A percentile compares a stretch with the other conserved stretches of the same genome.
These are phyloP conservation scores for Escallonia herrerae DNA, from an alignment of 129 eudicot genomes.

Conservation along the genomic window DNA sequence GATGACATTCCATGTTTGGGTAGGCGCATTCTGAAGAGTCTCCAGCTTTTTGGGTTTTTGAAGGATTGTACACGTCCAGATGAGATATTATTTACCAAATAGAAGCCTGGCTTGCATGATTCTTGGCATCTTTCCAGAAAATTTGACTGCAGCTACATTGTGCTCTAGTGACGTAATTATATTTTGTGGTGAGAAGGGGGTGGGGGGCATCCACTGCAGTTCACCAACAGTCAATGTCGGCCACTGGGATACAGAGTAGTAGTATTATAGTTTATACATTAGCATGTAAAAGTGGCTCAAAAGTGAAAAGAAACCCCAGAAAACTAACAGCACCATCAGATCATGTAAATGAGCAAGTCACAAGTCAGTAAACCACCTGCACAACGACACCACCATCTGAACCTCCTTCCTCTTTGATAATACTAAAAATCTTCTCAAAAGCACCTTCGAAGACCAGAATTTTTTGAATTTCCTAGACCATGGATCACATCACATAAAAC, in stretches of 20 bases:
- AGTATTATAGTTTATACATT: neutral
- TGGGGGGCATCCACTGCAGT: too few species aligned
- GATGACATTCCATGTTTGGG: too few species aligned
- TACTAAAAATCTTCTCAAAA: constrained; percentile 91
- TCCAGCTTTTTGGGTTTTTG: too few species aligned
- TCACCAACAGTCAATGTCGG: neutral
- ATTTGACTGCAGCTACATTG: too few species aligned
- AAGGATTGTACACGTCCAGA: too few species aligned
- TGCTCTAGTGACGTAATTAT: too few species aligned
- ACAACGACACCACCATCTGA: constrained; percentile 99
- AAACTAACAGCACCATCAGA: neutral
- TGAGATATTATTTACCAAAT: too few species aligned
- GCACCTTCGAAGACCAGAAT: constrained; percentile 98
- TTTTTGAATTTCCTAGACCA: constrained; percentile 88
- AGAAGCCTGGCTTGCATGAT: too few species aligned
- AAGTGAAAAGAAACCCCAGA: neutral
- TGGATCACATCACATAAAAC: constrained; percentile 8
- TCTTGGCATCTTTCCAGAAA: too few species aligned
- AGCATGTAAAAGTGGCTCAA: too few species aligned
- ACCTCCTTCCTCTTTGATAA: constrained; percentile 93
- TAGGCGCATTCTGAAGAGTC: too few species aligned
- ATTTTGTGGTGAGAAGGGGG: too few species aligned
- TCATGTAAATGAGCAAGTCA: neutral
- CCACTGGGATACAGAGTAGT: neutral
- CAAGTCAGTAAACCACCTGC: constrained; percentile 45